A percentile compares a stretch with the other conserved stretches of the same genome.
Conservation (phyloP, 2,329 filamentous ascomycete genomes). For the Fusarium pseudonygamai region DNA sequence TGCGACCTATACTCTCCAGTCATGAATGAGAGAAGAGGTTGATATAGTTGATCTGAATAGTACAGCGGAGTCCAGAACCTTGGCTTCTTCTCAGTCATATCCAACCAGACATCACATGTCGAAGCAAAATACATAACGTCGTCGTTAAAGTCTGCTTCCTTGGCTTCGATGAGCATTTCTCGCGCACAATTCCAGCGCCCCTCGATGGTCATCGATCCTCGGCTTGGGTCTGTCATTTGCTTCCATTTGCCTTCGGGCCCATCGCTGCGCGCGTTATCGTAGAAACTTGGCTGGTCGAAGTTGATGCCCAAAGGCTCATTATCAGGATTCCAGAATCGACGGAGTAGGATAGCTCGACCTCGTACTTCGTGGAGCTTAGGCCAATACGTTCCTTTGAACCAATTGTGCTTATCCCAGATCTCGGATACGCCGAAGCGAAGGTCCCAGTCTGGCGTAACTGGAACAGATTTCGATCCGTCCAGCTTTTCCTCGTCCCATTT, state of each 20-base stretch:
- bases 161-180: not conserved
- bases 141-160: not conserved
- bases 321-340: not conserved
- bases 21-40: too few relatives aligned
- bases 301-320: not conserved
- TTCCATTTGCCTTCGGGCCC: not conserved
- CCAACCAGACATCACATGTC: not conserved
- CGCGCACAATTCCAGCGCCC: not conserved
- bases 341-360: not conserved
- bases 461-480: too few relatives aligned
- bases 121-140: not conserved
- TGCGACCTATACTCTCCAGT: too few relatives aligned
- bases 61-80: too few relatives aligned
- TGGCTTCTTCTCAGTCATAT: too few relatives aligned
- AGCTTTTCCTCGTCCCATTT: not conserved
- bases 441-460: not conserved
- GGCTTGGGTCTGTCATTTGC: not conserved
- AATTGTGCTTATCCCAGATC: not conserved
- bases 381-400: not conserved
- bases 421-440: not conserved
- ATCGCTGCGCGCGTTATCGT: fast-evolving
- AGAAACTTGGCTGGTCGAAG: not conserved
- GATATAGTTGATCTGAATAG: too few relatives aligned
- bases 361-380: not conserved
- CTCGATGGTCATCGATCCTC: not conserved